Evolutionary conservation across 208 protist genomes (phyloP), one percentile per base, ranked within the genome.

Genomic region (Wallacemonas collosoma): DNA sequence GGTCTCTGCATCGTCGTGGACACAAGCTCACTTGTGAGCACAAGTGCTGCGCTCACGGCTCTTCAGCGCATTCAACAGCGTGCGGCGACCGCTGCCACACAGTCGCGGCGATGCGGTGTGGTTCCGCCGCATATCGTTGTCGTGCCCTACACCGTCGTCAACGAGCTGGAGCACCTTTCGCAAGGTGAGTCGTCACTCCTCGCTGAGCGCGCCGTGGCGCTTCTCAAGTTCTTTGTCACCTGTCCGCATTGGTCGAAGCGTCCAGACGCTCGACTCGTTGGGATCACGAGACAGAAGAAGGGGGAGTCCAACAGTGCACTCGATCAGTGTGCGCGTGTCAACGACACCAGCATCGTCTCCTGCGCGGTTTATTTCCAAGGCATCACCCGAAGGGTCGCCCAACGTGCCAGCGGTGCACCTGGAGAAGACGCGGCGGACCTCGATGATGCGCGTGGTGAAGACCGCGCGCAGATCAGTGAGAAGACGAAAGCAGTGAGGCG

Each of bases 281-380:
- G 50, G 47, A 58, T 57, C n/a, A 45, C 38, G 55, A n/a, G 8
- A 65, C 41, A 38, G 50, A 70, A 38, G 6, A 60, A 60, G 15
- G 54, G 11, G 41, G 51, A 58, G 44, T 62, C 50, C 6, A 62
- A 15, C 51, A 14, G 11, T 5, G 35, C 55, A 5, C 50, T 72
- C 8, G 38, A 60, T n/a, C 50, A 69, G 41, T 75, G 39, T 44
- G 71, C 48, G 53, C 40, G 71, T 8, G 66, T 39, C 47, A 70
- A 68, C 2, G 71, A 75, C 51, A 68, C 61, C 6, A 39, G 41
- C 5, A 75, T 75, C 39, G 45, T 75, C 71, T 67, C 71, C 47
- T 75, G 71, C 62, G 71, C 71, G 7, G 69, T 56, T 50, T 70
- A 70, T 62, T 68, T 69, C 62, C 58, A 58, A 3, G 51, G 9